phyloP scores from a whole-genome alignment of 2,329 filamentous ascomycete genomes.

The Dendrostoma leiphaemia region DNA sequence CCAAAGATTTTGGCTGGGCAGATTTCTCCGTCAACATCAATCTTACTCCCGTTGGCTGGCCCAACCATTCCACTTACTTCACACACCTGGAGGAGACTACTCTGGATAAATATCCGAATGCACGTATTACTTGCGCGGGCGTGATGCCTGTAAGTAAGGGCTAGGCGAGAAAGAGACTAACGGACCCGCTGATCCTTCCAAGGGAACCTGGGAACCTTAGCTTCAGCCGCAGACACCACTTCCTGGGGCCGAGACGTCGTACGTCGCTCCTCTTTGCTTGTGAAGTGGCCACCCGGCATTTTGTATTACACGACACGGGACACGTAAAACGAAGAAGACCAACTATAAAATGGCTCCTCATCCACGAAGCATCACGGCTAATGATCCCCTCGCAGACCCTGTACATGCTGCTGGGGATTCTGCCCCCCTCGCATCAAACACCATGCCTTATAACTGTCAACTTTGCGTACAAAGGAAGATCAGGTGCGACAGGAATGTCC shows the following conservation, averaged over 20 bases:
- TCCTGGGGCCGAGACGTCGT: not conserved
- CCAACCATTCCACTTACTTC: no score
- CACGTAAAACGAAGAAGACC: not conserved
- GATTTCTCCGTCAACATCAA: no score
- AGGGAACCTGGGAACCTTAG: not conserved
- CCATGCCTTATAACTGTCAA: constrained; percentile 25
- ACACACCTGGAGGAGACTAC: no score
- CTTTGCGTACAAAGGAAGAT: constrained; percentile 28
- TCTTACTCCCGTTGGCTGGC: no score
- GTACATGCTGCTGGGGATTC: not conserved
- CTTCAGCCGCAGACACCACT: not conserved
- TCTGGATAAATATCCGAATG: no score
- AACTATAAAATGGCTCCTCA: not conserved
- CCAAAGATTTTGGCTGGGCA: no score
- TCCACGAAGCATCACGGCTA: not conserved
- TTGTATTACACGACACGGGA: not conserved
- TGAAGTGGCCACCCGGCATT: not conserved
- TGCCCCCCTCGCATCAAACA: not conserved
- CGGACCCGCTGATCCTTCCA: not conserved
- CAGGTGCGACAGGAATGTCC: constrained; percentile 26
- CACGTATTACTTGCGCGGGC: no score
- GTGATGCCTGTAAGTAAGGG: no score
- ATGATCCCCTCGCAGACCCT: not conserved
- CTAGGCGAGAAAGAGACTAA: no score
- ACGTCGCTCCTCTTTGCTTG: no score